Base-by-base conservation (phyloP, 768 basidiomycete genomes). In the Leucosporidium creatinivorum region DNA sequence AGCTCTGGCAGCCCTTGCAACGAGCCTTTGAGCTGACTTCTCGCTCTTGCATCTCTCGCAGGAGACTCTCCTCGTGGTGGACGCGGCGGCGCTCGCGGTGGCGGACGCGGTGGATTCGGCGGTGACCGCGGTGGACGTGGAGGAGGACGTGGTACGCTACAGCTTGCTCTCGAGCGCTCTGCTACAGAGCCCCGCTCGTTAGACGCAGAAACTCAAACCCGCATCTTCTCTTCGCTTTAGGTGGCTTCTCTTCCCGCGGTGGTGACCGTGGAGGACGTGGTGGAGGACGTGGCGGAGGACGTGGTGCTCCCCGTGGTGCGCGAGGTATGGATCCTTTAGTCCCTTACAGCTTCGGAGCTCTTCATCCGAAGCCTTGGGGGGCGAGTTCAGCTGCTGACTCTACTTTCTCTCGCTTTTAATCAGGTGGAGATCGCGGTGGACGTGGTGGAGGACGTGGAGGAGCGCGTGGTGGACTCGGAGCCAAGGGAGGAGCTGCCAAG, bases 401-500 rank as follows among this genome's bases (percentile, higher is more conserved):
- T 33, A 10, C 33, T 26, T 30, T 57, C 55, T 28, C 31, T 23
- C 1, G 2, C 39, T 7, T 13, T 44, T 13, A 13, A 9, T 15
- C 15, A 44, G 55, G 65, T 23, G 65, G 62, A 23, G 62, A 48
- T 23, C 60, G 70, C 47, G 68, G 72, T 26, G 58, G 68, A 58
- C 58, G 67, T 18, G 79, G 79, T 52, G 78, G 75, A 47, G 66
- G 72, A n/a, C 79, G 81, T 30, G 78, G 81, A 3, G 74, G 85
- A n/a, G 79, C 84, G 19, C 77, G 86, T 1, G 86, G 87, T 8
- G 86, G 84, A 17, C 78, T 86, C 18, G 86, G 89, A 4, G 90
- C 91, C 17, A 86, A 84, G 4, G 77, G 76, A 31, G 93, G 93
- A 28, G 92, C 91, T 3, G 81, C 91, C 48, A 91, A 89, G 73